These are phyloP conservation scores for Talaromyces sp. DNA, from an alignment of 2,329 filamentous ascomycete species.

Conservation along the genomic window DNA sequence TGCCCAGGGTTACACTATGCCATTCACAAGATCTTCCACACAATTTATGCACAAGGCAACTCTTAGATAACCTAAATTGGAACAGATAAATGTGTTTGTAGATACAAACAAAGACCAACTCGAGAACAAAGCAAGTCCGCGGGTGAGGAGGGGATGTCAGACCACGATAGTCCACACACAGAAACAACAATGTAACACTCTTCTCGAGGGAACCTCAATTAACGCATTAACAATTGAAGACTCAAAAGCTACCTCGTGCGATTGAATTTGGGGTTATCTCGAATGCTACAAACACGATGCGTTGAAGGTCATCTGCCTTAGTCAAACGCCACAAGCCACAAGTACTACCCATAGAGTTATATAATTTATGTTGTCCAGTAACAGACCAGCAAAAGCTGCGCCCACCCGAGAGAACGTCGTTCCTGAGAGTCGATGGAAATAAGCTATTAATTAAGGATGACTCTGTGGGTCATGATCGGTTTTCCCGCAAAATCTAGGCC, in stretches of 20 bases:
- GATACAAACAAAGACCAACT: neutral
- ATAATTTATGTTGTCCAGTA: slow-evolving; percentile 4
- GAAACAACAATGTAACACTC: slow-evolving; percentile 10
- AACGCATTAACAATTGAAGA: neutral
- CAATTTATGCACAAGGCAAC: neutral
- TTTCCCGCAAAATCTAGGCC: neutral
- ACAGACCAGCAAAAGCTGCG: neutral
- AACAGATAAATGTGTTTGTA: neutral
- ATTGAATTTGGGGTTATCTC: neutral
- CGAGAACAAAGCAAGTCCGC: neutral
- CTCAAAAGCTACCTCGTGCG: slow-evolving; percentile 2
- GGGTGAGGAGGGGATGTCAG: neutral
- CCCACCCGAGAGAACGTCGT: neutral
- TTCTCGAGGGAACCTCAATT: neutral
- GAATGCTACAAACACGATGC: neutral
- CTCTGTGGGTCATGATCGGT: neutral
- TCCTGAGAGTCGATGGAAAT: neutral
- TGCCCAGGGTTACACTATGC: neutral
- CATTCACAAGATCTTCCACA: neutral
- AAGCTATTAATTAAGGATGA: neutral
- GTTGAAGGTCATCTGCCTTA: slow-evolving; percentile 1
- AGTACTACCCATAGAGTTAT: slow-evolving; percentile 8
- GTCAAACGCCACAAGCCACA: slow-evolving; percentile 15
- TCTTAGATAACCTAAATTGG: neutral
- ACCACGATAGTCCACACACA: neutral